Base-by-base conservation (phyloP, 202 grass and related monocot genomes). In the Cymbopogon flexuosus region DNA sequence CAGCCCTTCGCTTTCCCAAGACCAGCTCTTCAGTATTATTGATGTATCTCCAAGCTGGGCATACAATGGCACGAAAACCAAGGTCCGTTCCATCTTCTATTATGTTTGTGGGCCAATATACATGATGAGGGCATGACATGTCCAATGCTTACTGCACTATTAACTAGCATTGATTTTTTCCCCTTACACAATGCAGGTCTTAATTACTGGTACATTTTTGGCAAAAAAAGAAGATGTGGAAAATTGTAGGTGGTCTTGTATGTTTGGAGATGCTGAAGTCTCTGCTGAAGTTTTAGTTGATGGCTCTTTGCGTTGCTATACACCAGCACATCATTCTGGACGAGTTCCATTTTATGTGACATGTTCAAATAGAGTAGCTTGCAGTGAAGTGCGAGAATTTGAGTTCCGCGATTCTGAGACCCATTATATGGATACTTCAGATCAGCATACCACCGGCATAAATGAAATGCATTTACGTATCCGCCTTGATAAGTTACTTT, bases 21-120 rank as follows among this genome's bases (percentile, higher is more conserved):
- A 98, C 23, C 95, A 98, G 84, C 88, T 99, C 70, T 99, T 99
- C 80, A 99, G 96, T 82, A 99, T 99, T 65, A 99, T 99, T 79
- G 88, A 96, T 77, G 91, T 96, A 85, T 96, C 96, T 40, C 96
- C 96, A 80, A 93, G 87, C 82, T 99, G 93, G 81, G 87, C 87
- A 54, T 84, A 81, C 64, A 67, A 84, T 78, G 85, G 74, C 42
- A 79, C 62, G 13, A 71, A 82, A 70, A 85, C 91, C 21, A 99
- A 96, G 96, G 96, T 99, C 81, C 36, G 65, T 57, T 62, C 59
- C 33, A 59, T 74, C 62, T 34, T 23, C 8, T 10, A 58, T 19
- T 58, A 56, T 58, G n/a, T 58, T 58, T 58, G 19, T 23, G 54
- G 19, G 19, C 19, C 8, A 9, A 57, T 21, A 58, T 58, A 58